phyloP scores from a whole-genome alignment of 148 eudicot species.

The Amaranthus cruentus region DNA sequence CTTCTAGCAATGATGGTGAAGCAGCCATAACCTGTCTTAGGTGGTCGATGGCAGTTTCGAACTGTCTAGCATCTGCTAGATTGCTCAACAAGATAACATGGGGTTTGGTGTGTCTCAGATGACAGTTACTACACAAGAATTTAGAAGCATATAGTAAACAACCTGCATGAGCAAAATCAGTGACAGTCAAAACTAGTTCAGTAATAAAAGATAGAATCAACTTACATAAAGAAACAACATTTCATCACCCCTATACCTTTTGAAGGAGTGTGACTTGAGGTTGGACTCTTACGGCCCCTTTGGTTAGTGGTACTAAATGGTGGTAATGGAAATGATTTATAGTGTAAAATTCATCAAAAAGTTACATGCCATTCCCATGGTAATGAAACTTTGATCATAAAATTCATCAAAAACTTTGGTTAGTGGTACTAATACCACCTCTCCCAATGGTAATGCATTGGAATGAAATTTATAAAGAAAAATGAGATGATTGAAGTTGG shows the following conservation, averaged over 20 bases:
- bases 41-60: constrained; percentile 51
- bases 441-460: no score
- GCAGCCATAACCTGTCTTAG: constrained; percentile 37
- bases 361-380: no score
- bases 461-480: no score
- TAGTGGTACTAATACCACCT: no score
- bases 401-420: no score
- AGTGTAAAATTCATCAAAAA: no score
- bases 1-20: constrained; percentile 39
- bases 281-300: no score
- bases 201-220: not conserved
- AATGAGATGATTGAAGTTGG: no score
- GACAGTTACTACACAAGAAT: constrained; percentile 39
- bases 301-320: no score
- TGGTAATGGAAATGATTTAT: no score
- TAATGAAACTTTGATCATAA: no score
- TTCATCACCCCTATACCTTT: not conserved
- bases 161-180: constrained; percentile 45
- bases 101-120: constrained; percentile 31
- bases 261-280: no score
- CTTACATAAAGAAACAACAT: not conserved
- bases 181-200: not conserved
- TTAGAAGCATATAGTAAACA: constrained; percentile 40
- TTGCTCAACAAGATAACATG: constrained; percentile 58
- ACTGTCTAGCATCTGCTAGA: constrained; percentile 46